These are phyloP conservation scores for Eleusine indica DNA, from an alignment of 176 grass and related monocot genomes.

Conservation along the genomic window DNA sequence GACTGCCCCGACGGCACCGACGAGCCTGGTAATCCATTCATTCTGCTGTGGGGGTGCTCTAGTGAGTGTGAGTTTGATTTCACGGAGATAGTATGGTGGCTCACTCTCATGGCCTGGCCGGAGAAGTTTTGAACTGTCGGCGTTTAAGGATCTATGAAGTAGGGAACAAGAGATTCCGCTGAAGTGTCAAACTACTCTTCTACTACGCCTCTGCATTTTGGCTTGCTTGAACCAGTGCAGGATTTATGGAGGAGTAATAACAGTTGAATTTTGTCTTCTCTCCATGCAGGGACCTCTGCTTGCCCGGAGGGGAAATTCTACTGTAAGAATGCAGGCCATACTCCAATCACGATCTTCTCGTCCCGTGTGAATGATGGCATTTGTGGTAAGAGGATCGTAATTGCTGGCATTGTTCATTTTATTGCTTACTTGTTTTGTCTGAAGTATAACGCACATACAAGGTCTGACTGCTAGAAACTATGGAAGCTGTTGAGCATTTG, in stretches of 20 bases:
- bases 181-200: slow-evolving; percentile 7
- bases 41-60: neutral
- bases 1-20: slow-evolving; percentile 96
- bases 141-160: neutral
- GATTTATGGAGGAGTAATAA: neutral
- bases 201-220: neutral
- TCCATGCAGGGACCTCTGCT: slow-evolving; percentile 77
- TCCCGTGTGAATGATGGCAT: slow-evolving; percentile 93
- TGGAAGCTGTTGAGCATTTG: neutral
- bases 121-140: slow-evolving; percentile 23
- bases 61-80: neutral
- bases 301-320: slow-evolving; percentile 98
- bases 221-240: neutral
- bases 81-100: neutral
- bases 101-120: neutral
- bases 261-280: slow-evolving; percentile 15
- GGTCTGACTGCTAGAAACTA: neutral
- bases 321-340: slow-evolving; percentile 79
- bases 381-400: slow-evolving; percentile 66
- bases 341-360: slow-evolving; percentile 74
- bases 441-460: neutral
- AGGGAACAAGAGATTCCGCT: neutral
- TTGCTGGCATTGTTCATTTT: neutral
- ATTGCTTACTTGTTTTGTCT: slow-evolving; percentile 9
- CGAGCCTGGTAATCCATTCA: slow-evolving; percentile 68